Percentiles rank a stretch among this genome's conserved stretches.
phyloP scores from a whole-genome alignment of 192 early-diverging fungal genomes.

The Spizellomyces sp. region DNA sequence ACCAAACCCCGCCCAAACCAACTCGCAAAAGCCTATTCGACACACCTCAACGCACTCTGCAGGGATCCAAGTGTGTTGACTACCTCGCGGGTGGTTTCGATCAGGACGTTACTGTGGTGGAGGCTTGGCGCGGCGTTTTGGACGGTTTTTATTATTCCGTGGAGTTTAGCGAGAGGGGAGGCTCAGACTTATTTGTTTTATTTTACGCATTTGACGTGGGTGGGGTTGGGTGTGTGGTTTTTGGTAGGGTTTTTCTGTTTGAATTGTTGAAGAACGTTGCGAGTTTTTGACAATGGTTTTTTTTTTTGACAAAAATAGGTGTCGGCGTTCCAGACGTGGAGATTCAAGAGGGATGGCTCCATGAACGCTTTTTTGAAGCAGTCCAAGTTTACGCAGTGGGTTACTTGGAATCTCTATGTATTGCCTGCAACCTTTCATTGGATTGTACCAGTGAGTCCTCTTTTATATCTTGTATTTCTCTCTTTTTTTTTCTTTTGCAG shows the following conservation, averaged over 20 bases:
- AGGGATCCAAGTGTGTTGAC: constrained; percentile 14
- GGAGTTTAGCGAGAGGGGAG: neutral
- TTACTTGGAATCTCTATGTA: constrained; percentile 36
- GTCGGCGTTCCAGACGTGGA: constrained; percentile 13
- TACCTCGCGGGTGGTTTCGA: constrained; percentile 13
- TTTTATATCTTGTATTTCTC: neutral
- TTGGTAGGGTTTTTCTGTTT: neutral
- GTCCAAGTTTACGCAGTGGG: constrained; percentile 19
- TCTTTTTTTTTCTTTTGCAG: no score
- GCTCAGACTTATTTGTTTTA: constrained; percentile 19
- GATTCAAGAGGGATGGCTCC: constrained; percentile 13
- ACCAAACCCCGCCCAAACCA: no score
- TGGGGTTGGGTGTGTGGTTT: constrained; percentile 21
- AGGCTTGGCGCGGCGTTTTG: neutral
- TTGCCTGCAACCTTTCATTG: constrained; percentile 36
- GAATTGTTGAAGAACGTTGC: neutral
- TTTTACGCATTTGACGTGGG: constrained; percentile 31
- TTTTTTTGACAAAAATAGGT: no score
- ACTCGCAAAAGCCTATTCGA: no score
- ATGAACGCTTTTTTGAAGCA: constrained; percentile 11
- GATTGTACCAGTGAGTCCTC: constrained; percentile 25
- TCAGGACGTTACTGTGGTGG: constrained; percentile 1
- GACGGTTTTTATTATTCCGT: constrained; percentile 23
- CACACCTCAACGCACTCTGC: constrained; percentile 12
- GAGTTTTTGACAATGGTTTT: neutral